Conservation (phyloP, 1,139 yeast species). For the Candida sanyaensis region DNA sequence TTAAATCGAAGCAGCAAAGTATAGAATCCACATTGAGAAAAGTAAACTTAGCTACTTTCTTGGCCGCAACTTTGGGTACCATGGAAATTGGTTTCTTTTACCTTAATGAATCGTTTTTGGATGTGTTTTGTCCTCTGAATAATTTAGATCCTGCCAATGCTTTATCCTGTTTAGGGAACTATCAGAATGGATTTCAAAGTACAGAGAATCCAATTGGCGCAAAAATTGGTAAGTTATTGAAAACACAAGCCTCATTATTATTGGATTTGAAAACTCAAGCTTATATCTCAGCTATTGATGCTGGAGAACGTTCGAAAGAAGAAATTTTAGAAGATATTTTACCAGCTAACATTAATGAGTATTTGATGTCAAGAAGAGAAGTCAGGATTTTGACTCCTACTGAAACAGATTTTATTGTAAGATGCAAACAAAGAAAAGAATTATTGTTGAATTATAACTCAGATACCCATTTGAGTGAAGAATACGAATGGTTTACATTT, state of each 20-base stretch:
- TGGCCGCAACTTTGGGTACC: constrained; percentile 81
- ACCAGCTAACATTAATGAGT: constrained; percentile 62
- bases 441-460: constrained; percentile 52
- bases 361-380: constrained; percentile 24
- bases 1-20: constrained; percentile 62
- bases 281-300: constrained; percentile 82
- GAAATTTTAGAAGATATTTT: constrained; percentile 78
- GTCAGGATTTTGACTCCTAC: constrained; percentile 54
- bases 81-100: constrained; percentile 86
- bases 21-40: constrained; percentile 74
- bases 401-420: constrained; percentile 67
- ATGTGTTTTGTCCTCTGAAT: constrained; percentile 74
- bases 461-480: constrained; percentile 33
- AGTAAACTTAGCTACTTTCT: constrained; percentile 83
- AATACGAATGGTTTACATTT: constrained; percentile 35
- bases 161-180: constrained; percentile 34
- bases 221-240: constrained; percentile 60
- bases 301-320: constrained; percentile 64
- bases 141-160: constrained; percentile 45
- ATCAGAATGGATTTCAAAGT: constrained; percentile 40
- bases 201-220: constrained; percentile 33
- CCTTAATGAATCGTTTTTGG: constrained; percentile 79
- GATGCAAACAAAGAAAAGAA: constrained; percentile 71
- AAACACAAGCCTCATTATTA: constrained; percentile 76
- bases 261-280: constrained; percentile 94